Percentiles rank a stretch among this genome's conserved stretches.
These are phyloP conservation scores for Gossypium australe DNA, from an alignment of 345 rosid genomes.

Conservation along the genomic window DNA sequence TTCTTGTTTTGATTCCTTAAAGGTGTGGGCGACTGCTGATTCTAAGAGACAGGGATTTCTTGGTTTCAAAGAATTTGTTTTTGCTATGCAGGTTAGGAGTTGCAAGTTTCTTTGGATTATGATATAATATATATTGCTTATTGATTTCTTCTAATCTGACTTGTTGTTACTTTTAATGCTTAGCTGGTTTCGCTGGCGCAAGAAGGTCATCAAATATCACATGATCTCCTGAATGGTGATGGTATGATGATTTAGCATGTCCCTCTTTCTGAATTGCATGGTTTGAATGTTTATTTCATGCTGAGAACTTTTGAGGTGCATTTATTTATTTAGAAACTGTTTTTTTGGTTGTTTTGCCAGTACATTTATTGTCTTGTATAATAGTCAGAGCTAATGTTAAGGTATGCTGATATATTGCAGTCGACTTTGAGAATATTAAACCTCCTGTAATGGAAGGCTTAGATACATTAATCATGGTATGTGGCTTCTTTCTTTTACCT, in stretches of 20 bases:
- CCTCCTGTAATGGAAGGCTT: slow-evolving; percentile 79
- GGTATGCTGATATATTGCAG: slow-evolving; percentile 28
- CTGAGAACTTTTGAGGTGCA: background rate
- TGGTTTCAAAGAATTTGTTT: slow-evolving; percentile 63
- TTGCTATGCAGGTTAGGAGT: slow-evolving; percentile 37
- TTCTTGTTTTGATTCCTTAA: slow-evolving; percentile 7
- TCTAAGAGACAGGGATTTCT: slow-evolving; percentile 83
- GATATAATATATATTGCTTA: background rate
- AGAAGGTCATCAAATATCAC: slow-evolving; percentile 58
- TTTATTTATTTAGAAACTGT: background rate
- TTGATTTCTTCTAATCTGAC: slow-evolving; percentile 26
- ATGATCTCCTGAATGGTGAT: slow-evolving; percentile 45
- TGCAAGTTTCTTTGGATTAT: background rate
- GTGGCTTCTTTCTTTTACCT: background rate
- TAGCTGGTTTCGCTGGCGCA: slow-evolving; percentile 72
- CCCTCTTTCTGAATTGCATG: background rate
- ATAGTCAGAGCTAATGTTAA: background rate
- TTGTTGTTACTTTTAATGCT: slow-evolving; percentile 20
- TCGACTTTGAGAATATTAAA: slow-evolving; percentile 51
- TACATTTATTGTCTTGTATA: background rate
- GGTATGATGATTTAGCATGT: slow-evolving; percentile 27
- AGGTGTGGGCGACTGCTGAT: slow-evolving; percentile 97
- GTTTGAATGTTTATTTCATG: background rate
- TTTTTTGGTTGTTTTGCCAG: background rate
- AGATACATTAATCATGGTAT: slow-evolving; percentile 49